Evolutionary conservation across 495 filamentous ascomycete genomes (phyloP).

Genomic region (Penicillium subrubescens): DNA sequence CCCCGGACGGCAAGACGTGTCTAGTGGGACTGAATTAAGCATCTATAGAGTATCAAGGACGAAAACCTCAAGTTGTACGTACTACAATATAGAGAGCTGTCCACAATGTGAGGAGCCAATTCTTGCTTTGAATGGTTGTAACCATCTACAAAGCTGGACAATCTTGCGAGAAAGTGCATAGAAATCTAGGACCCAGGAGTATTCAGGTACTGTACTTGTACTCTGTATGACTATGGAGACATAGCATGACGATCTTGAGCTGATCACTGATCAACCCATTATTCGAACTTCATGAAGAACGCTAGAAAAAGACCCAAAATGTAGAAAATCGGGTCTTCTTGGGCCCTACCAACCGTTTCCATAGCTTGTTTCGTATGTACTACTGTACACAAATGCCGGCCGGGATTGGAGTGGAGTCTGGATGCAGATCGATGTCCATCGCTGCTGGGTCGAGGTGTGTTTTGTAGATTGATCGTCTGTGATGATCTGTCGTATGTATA

Average conservation of each 20-base stretch:
- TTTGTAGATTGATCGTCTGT: not conserved
- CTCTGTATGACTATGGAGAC: not conserved
- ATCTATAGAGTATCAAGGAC: not conserved
- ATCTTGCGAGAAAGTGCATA: no score
- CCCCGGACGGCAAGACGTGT: slow-evolving; percentile 4
- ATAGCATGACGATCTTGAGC: not conserved
- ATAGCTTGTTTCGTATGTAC: not conserved
- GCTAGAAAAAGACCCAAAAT: not conserved
- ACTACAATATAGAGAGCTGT: no score
- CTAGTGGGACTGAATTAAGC: not conserved
- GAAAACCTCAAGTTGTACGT: no score
- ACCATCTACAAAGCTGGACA: no score
- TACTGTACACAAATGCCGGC: not conserved
- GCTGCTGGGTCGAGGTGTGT: not conserved
- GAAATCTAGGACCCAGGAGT: not conserved
- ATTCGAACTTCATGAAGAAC: not conserved
- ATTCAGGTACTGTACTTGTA: not conserved
- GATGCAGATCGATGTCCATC: not conserved
- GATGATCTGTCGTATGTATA: not conserved
- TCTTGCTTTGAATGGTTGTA: no score
- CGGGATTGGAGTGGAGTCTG: not conserved
- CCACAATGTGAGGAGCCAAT: not conserved
- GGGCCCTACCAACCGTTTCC: not conserved
- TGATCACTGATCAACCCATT: not conserved
- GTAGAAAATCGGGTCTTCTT: not conserved